A percentile compares a stretch with the other conserved stretches of the same genome.
Conservation (phyloP, 169 alveolate species). For the Cryptosporidium ryanae region DNA sequence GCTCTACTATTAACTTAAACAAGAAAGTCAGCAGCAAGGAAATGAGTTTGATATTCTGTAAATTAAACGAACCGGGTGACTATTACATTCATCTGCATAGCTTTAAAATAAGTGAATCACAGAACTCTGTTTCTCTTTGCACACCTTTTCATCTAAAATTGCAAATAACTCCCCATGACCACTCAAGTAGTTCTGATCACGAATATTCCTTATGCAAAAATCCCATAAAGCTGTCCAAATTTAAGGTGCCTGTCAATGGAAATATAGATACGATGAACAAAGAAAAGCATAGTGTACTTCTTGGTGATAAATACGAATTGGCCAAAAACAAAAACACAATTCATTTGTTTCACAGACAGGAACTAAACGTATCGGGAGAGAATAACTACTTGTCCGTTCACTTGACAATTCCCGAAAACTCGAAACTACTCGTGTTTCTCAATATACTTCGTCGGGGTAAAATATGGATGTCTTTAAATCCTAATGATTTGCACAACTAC, state of each 20-base stretch:
- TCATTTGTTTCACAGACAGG: background rate
- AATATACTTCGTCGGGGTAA: slow-evolving; percentile 8
- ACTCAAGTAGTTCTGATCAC: too few species aligned
- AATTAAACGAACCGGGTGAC: slow-evolving; percentile 16
- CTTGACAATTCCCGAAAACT: slow-evolving; percentile 33
- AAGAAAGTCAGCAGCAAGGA: slow-evolving; percentile 25
- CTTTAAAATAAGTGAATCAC: slow-evolving; percentile 45
- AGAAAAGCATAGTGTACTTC: background rate
- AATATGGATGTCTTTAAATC: slow-evolving; percentile 42
- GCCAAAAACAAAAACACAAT: background rate
- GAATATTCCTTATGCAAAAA: background rate
- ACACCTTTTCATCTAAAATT: slow-evolving; percentile 51
- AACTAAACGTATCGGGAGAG: background rate
- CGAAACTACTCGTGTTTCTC: slow-evolving; percentile 6
- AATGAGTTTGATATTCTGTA: slow-evolving; percentile 28
- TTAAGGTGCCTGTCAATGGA: background rate
- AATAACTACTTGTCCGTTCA: slow-evolving; percentile 4
- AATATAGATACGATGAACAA: background rate
- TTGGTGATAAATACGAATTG: background rate
- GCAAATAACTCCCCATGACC: slow-evolving; percentile 18
- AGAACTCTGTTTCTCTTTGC: slow-evolving; percentile 37
- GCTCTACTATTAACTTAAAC: slow-evolving; percentile 6
- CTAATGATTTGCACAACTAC: slow-evolving; percentile 2
- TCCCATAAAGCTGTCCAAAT: slow-evolving; percentile 4
- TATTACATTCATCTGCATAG: slow-evolving; percentile 53